A percentile compares a stretch with the other conserved stretches of the same genome.
Conservation (phyloP, 23 red algal genomes). For the Gracilaria gracilis region DNA sequence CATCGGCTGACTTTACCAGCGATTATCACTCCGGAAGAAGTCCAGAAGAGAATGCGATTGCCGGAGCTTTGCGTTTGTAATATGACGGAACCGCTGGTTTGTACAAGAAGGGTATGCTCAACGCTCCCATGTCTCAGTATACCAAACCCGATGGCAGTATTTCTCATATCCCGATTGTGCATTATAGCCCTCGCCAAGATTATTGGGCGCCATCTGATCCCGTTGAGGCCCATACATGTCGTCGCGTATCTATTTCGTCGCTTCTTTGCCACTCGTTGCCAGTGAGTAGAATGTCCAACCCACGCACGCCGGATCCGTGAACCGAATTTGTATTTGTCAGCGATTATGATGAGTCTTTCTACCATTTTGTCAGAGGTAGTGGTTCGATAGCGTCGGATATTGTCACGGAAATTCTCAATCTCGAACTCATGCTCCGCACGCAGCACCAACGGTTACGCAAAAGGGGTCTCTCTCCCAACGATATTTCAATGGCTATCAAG, state of each 20-base stretch:
- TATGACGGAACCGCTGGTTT: no score
- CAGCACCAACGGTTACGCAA: slow-evolving; percentile 47
- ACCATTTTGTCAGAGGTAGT: slow-evolving; percentile 46
- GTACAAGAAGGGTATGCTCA: slow-evolving; percentile 35
- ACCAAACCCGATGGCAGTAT: slow-evolving; percentile 58
- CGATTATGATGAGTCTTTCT: slow-evolving; percentile 56
- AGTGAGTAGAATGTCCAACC: not conserved
- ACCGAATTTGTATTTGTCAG: slow-evolving; percentile 37
- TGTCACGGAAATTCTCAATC: slow-evolving; percentile 61
- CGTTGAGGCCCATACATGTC: slow-evolving; percentile 27
- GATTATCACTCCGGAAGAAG: no score
- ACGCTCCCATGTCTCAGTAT: slow-evolving; percentile 53
- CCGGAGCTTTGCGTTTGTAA: no score
- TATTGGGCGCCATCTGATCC: slow-evolving; percentile 25
- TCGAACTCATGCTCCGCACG: slow-evolving; percentile 46
- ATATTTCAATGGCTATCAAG: slow-evolving; percentile 19
- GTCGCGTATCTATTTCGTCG: slow-evolving; percentile 17
- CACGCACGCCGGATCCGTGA: slow-evolving; percentile 25
- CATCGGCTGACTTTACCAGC: no score
- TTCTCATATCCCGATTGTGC: slow-evolving; percentile 36
- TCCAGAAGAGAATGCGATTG: no score
- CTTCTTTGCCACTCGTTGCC: slow-evolving; percentile 48
- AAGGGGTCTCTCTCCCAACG: slow-evolving; percentile 16
- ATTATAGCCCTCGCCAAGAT: slow-evolving; percentile 28
- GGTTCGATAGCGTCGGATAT: slow-evolving; percentile 34